Conservation (phyloP, 108 stramenopile species). For the Cyclotella sp. region DNA sequence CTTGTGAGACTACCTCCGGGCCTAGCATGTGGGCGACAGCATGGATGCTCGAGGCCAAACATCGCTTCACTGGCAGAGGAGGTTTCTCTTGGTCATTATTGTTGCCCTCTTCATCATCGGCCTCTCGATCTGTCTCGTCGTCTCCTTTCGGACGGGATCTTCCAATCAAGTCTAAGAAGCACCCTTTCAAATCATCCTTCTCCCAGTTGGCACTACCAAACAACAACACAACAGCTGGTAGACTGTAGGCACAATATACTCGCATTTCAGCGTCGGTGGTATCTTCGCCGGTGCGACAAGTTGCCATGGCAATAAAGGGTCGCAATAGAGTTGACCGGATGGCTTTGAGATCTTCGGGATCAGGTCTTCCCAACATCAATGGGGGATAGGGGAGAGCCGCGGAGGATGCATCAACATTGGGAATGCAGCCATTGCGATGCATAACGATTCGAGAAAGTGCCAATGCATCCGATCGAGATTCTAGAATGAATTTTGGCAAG, state of each 20-base stretch:
- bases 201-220: conserved; percentile 86
- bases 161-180: conserved; percentile 81
- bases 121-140: conserved; percentile 24
- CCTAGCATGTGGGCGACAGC: conserved; percentile 91
- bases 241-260: conserved; percentile 95
- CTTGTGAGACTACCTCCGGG: conserved; percentile 51
- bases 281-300: conserved; percentile 76
- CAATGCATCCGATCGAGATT: conserved; percentile 51
- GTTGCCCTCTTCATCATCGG: conserved; percentile 22
- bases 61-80: conserved; percentile 85
- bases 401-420: conserved; percentile 12
- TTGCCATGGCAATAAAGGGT: conserved; percentile 87
- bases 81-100: conserved; percentile 34
- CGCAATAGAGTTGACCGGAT: conserved; percentile 69
- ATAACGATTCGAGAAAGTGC: conserved; percentile 45
- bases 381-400: conserved; percentile 30
- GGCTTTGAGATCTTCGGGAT: conserved; percentile 66
- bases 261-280: conserved; percentile 93
- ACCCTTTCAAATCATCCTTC: conserved; percentile 77
- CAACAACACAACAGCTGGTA: conserved; percentile 95
- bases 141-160: conserved; percentile 14
- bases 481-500: conserved; percentile 48
- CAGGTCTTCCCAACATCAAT: conserved; percentile 53
- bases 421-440: conserved; percentile 48
- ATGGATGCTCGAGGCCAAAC: conserved; percentile 93